These are phyloP conservation scores for Chytriomyces sp. DNA, from an alignment of 192 early-diverging fungal species.

Conservation along the genomic window DNA sequence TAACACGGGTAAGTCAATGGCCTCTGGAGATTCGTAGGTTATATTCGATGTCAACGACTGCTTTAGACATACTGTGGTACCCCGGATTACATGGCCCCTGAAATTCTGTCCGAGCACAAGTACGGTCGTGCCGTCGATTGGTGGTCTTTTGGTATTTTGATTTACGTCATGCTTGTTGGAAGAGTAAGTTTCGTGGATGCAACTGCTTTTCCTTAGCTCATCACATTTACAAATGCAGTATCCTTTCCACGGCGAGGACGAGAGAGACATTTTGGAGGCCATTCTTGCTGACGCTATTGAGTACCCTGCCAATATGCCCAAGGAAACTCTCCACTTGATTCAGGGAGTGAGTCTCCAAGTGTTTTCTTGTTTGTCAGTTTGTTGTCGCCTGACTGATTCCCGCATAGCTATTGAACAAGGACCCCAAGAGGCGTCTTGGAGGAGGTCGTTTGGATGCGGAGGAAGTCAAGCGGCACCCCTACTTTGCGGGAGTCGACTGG, in stretches of 20 bases:
- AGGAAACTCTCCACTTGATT: conserved; percentile 86
- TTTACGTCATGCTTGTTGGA: conserved; percentile 90
- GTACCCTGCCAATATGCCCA: conserved; percentile 91
- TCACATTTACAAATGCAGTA: conserved; percentile 54
- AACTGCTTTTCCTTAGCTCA: neutral
- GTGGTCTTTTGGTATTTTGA: conserved; percentile 95
- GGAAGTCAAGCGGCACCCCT: conserved; percentile 94
- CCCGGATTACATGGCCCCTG: conserved; percentile 98
- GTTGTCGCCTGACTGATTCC: neutral
- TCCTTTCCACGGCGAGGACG: conserved; percentile 93
- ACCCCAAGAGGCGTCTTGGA: conserved; percentile 86
- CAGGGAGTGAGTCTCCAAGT: conserved; percentile 61
- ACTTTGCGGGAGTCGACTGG: conserved; percentile 95
- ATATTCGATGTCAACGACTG: too few relatives aligned
- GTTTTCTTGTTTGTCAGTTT: neutral
- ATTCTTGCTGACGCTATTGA: conserved; percentile 94
- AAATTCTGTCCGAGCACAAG: conserved; percentile 81
- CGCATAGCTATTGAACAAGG: conserved; percentile 79
- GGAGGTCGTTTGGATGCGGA: conserved; percentile 85
- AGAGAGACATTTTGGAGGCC: conserved; percentile 94
- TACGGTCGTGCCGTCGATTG: conserved; percentile 97
- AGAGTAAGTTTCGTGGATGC: conserved; percentile 24
- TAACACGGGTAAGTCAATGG: conserved; percentile 40
- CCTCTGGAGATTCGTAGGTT: too few relatives aligned
- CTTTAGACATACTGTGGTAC: conserved; percentile 66